phyloP scores from a whole-genome alignment of 2,329 filamentous ascomycete genomes.

The Nigrograna mackinnonii region DNA sequence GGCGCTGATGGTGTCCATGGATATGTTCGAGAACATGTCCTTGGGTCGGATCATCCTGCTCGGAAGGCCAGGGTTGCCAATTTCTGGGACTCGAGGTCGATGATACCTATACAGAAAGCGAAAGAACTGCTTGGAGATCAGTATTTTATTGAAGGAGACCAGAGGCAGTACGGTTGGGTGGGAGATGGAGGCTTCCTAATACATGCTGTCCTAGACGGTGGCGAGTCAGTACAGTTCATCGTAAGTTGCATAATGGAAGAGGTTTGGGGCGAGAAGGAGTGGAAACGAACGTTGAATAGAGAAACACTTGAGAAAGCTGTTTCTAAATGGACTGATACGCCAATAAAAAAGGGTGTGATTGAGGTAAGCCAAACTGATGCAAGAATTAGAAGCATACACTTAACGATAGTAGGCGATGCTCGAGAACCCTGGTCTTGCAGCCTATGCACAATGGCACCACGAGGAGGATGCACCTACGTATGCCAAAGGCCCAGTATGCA shows the following conservation, averaged over 20 bases:
- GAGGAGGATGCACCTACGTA: conserved; percentile 10
- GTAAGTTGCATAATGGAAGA: conserved; percentile 4
- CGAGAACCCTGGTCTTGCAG: conserved; percentile 11
- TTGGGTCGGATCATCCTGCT: conserved; percentile 13
- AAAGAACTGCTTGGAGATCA: conserved; percentile 11
- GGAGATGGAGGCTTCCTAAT: conserved; percentile 17
- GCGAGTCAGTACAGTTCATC: conserved; percentile 15
- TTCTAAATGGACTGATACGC: conserved; percentile 18
- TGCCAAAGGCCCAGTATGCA: conserved; percentile 30
- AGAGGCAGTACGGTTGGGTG: conserved; percentile 17
- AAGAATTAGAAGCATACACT: neutral
- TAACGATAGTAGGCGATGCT: conserved; percentile 7
- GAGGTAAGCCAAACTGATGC: conserved; percentile 34
- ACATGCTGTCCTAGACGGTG: conserved; percentile 15
- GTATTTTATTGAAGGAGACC: neutral
- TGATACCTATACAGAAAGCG: conserved; percentile 14
- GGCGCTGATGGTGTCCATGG: conserved; percentile 29
- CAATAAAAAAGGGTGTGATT: conserved; percentile 47
- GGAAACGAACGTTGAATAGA: conserved; percentile 6
- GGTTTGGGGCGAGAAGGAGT: conserved; percentile 7
- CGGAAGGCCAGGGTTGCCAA: conserved; percentile 2
- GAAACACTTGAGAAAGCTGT: conserved; percentile 5
- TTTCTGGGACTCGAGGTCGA: conserved; percentile 13
- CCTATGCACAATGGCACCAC: conserved; percentile 5
- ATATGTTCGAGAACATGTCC: conserved; percentile 9